A percentile compares a stretch with the other conserved stretches of the same genome.
Conservation (phyloP, 2,329 filamentous ascomycete genomes). For the Fusarium sp. region DNA sequence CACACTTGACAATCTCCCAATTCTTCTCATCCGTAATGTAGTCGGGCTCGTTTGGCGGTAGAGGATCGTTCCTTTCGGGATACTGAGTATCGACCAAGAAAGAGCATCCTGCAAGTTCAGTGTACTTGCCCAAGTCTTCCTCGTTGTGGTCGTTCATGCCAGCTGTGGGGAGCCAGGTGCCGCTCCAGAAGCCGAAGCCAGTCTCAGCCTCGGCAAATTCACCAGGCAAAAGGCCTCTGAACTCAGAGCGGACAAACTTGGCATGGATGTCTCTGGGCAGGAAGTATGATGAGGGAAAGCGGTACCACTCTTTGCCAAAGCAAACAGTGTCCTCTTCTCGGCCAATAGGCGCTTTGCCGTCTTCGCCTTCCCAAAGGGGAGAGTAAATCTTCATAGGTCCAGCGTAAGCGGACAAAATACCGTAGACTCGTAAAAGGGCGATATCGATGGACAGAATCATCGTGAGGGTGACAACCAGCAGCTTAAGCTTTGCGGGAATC, state of each 20-base stretch:
- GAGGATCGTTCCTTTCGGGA: slow-evolving; percentile 64
- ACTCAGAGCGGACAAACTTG: slow-evolving; percentile 93
- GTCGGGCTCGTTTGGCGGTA: slow-evolving; percentile 82
- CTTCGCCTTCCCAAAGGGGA: slow-evolving; percentile 71
- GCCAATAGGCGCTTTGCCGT: slow-evolving; percentile 66
- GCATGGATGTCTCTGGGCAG: slow-evolving; percentile 86
- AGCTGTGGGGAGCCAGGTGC: slow-evolving; percentile 84
- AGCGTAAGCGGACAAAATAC: slow-evolving; percentile 85
- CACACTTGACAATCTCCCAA: slow-evolving; percentile 85
- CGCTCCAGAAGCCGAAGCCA: slow-evolving; percentile 81
- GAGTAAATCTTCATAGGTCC: slow-evolving; percentile 82
- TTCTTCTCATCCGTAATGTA: slow-evolving; percentile 80
- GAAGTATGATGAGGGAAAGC: slow-evolving; percentile 94
- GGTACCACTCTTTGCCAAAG: slow-evolving; percentile 98
- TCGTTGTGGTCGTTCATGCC: slow-evolving; percentile 95
- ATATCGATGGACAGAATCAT: slow-evolving; percentile 76
- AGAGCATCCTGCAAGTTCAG: slow-evolving; percentile 79
- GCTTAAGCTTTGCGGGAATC: slow-evolving; percentile 82
- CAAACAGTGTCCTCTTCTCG: slow-evolving; percentile 80
- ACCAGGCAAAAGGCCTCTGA: slow-evolving; percentile 88
- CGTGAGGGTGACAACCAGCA: slow-evolving; percentile 72
- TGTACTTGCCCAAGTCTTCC: slow-evolving; percentile 91
- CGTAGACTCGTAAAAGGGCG: slow-evolving; percentile 80
- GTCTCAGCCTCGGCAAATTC: slow-evolving; percentile 84
- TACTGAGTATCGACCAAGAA: slow-evolving; percentile 93